A percentile compares a stretch with the other conserved stretches of the same genome.
phyloP scores from a whole-genome alignment of 176 grass and related monocot species.

The Avena atlantica region DNA sequence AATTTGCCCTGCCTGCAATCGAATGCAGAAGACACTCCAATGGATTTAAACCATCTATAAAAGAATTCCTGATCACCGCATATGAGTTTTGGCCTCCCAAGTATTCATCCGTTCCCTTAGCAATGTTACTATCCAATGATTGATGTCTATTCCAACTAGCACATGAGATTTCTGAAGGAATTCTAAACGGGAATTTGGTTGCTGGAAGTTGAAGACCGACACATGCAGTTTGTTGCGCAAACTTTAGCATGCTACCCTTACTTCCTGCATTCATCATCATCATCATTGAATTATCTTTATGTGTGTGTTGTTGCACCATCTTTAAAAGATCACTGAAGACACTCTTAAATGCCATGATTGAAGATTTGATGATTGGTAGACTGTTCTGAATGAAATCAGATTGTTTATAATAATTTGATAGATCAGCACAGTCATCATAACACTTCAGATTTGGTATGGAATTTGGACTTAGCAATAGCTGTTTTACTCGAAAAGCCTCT shows the following conservation, averaged over 20 bases:
- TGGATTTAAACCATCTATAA: constrained; percentile 85
- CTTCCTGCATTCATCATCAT: constrained; percentile 85
- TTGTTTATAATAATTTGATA: constrained; percentile 34
- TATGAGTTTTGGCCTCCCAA: constrained; percentile 56
- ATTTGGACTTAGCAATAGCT: constrained; percentile 64
- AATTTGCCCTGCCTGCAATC: constrained; percentile 74
- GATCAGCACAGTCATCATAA: constrained; percentile 58
- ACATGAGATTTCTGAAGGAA: constrained; percentile 72
- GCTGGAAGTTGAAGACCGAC: constrained; percentile 81
- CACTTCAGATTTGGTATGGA: constrained; percentile 53
- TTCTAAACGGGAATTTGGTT: constrained; percentile 65
- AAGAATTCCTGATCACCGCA: constrained; percentile 73
- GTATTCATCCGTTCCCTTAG: constrained; percentile 20
- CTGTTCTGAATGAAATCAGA: constrained; percentile 42
- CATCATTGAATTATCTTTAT: constrained; percentile 80
- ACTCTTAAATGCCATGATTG: constrained; percentile 84
- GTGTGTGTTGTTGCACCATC: constrained; percentile 61
- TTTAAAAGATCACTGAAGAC: constrained; percentile 76
- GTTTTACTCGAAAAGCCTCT: constrained; percentile 66
- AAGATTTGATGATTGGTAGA: constrained; percentile 50
- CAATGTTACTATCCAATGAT: constrained; percentile 33
- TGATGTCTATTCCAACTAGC: constrained; percentile 70
- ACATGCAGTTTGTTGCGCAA: constrained; percentile 83
- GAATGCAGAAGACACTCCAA: constrained; percentile 86
- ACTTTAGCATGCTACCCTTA: constrained; percentile 85